phyloP scores from a whole-genome alignment of 1,284 basidiomycete species.

The Farysia itapuensis region DNA sequence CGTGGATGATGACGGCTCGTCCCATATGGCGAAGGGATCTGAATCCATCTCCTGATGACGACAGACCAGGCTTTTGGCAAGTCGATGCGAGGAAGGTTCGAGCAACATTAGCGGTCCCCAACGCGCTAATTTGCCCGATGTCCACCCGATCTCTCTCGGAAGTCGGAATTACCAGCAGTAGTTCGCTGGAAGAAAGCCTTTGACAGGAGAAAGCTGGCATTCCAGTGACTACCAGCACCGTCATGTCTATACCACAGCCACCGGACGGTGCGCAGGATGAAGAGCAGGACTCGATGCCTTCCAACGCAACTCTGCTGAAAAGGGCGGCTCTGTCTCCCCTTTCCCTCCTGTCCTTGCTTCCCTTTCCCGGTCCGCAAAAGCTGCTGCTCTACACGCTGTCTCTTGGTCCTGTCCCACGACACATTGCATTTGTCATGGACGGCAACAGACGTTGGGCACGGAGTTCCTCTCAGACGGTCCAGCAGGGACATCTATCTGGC shows the following conservation, averaged over 20 bases:
- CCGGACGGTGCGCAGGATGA: neutral
- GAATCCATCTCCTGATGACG: conserved; percentile 28
- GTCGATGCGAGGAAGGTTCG: too few species aligned
- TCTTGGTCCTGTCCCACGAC: conserved; percentile 79
- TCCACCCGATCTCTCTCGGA: too few species aligned
- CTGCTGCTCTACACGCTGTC: conserved; percentile 32
- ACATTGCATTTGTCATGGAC: conserved; percentile 97
- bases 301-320: conserved; percentile 16
- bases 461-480: conserved; percentile 33
- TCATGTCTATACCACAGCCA: too few species aligned
- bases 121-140: too few species aligned
- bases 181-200: neutral
- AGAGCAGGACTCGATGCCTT: conserved; percentile 1
- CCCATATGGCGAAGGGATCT: conserved; percentile 38
- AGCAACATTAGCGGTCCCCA: too few species aligned
- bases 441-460: conserved; percentile 91
- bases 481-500: conserved; percentile 78
- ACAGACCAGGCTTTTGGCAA: too few species aligned
- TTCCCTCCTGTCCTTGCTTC: conserved; percentile 22
- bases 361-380: conserved; percentile 17
- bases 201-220: neutral
- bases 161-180: too few species aligned
- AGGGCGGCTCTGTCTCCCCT: conserved; percentile 27
- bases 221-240: neutral
- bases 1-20: conserved; percentile 13